Conservation (phyloP, 306 rosid genomes). For the Prunus davidiana region DNA sequence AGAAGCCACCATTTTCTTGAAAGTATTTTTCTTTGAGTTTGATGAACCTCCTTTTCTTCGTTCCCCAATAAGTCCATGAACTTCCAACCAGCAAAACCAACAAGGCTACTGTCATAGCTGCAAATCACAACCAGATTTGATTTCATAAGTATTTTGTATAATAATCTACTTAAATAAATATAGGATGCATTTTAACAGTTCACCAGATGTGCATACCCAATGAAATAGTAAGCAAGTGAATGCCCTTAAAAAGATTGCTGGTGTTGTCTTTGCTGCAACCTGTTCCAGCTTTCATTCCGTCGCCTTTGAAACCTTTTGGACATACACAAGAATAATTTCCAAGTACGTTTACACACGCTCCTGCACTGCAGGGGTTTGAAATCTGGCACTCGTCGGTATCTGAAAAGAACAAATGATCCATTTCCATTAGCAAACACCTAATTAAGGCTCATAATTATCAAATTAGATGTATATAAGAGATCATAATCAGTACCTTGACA, state of each 20-base stretch:
- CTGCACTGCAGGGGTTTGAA: neutral
- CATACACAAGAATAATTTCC: neutral
- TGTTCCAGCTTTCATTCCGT: constrained; percentile 4
- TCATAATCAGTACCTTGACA: neutral
- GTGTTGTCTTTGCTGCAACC: neutral
- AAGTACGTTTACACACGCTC: neutral
- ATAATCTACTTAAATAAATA: neutral
- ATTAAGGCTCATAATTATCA: neutral
- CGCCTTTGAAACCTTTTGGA: constrained; percentile 8
- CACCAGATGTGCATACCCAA: neutral
- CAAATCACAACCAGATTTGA: neutral
- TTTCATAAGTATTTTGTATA: neutral
- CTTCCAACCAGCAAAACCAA: neutral
- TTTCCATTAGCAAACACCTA: neutral
- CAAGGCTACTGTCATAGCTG: constrained; percentile 14
- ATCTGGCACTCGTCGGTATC: neutral
- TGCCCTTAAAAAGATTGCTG: neutral
- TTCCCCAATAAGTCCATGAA: constrained; percentile 9
- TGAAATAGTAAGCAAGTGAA: neutral
- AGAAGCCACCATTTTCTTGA: constrained; percentile 19
- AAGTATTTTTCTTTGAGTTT: constrained; percentile 19
- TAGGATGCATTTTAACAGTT: neutral
- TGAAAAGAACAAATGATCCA: neutral
- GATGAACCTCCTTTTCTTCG: constrained; percentile 10
- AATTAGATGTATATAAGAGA: neutral